Percentiles rank a stretch among this genome's conserved stretches.
phyloP scores from a whole-genome alignment of 2,329 filamentous ascomycete genomes.

The Ophiostoma sp. region DNA sequence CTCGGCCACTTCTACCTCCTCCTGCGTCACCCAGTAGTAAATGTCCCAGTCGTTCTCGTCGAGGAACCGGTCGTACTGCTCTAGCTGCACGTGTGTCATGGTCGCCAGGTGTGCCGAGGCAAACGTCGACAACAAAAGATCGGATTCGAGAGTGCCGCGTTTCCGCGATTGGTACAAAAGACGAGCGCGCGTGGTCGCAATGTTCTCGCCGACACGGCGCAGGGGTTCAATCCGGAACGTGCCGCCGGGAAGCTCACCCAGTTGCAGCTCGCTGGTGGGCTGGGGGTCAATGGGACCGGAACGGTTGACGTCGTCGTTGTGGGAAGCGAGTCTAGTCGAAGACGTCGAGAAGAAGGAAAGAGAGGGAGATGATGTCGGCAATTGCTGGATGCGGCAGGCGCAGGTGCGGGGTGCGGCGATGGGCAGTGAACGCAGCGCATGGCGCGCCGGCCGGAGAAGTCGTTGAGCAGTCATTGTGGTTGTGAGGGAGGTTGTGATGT shows the following conservation, averaged over 20 bases:
- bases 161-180: slow-evolving; percentile 92
- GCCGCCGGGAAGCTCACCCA: slow-evolving; percentile 85
- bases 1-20: slow-evolving; percentile 41
- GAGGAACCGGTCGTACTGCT: slow-evolving; percentile 86
- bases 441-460: slow-evolving; percentile 28
- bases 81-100: slow-evolving; percentile 73
- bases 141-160: slow-evolving; percentile 90
- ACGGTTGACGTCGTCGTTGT: slow-evolving; percentile 17
- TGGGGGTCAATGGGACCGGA: slow-evolving; percentile 36
- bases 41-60: slow-evolving; percentile 99
- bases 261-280: slow-evolving; percentile 61
- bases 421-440: slow-evolving; percentile 27
- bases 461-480: slow-evolving; percentile 23
- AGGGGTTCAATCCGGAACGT: slow-evolving; percentile 89
- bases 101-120: slow-evolving; percentile 72
- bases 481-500: not conserved
- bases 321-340: not conserved
- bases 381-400: not conserved
- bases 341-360: slow-evolving; percentile 3
- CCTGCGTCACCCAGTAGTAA: slow-evolving; percentile 98
- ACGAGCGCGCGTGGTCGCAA: slow-evolving; percentile 81
- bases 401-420: not conserved
- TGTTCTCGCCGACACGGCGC: slow-evolving; percentile 78
- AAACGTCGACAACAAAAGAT: slow-evolving; percentile 95
- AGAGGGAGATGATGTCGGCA: slow-evolving; percentile 2